Evolutionary conservation across 176 grass and related monocot genomes (phyloP).

Genomic region (Canna indica): DNA sequence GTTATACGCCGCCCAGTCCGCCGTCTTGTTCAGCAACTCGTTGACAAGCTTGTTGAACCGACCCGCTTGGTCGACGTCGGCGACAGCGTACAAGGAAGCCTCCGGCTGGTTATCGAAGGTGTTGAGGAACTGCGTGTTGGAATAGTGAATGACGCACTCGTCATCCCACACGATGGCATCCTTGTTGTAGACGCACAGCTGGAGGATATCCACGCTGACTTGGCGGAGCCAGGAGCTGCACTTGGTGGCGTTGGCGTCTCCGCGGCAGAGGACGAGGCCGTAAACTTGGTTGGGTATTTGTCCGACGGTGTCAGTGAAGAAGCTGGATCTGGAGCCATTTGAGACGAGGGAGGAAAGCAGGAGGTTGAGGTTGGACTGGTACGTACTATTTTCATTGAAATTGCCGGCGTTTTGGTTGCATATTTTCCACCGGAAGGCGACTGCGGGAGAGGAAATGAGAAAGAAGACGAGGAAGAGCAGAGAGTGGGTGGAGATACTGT

Average conservation of each 20-base stretch:
- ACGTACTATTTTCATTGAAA: constrained; percentile 32
- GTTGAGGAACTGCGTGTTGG: background rate
- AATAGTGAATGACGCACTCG: background rate
- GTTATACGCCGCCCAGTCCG: constrained; percentile 29
- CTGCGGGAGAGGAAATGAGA: no score
- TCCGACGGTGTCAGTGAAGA: constrained; percentile 4
- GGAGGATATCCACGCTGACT: background rate
- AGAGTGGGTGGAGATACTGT: no score
- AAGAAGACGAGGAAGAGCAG: no score
- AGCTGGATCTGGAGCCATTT: constrained; percentile 23
- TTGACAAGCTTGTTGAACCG: constrained; percentile 24
- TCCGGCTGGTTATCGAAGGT: background rate
- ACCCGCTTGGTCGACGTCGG: background rate
- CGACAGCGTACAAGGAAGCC: background rate
- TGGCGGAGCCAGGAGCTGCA: constrained; percentile 25
- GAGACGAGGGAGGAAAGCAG: background rate
- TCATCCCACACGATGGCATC: background rate
- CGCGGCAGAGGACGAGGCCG: constrained; percentile 28
- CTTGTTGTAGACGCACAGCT: background rate
- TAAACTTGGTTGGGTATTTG: constrained; percentile 20
- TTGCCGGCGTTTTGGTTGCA: background rate
- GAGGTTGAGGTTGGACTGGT: constrained; percentile 34
- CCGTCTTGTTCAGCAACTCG: background rate
- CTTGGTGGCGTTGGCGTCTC: constrained; percentile 24
- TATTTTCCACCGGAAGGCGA: no score